Evolutionary conservation across 202 grass and related monocot genomes (phyloP), one percentile per base, ranked within the genome.

Genomic region (Dendrocalamus latiflorus): DNA sequence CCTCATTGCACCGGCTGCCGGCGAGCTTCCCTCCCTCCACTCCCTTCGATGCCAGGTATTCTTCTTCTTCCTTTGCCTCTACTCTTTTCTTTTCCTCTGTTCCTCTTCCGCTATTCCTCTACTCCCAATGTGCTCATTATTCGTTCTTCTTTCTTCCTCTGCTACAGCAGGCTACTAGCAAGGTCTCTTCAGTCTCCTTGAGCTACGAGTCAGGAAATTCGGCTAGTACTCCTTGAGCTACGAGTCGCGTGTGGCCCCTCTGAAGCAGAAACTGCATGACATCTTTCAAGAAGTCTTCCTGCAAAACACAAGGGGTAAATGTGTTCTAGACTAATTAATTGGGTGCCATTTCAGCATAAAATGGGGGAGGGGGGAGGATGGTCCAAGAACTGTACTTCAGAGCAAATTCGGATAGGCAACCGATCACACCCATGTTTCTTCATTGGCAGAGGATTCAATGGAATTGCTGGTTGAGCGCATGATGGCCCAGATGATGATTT

Each of bases 131-230:
- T n/a, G n/a, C n/a, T n/a, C n/a, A n/a, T n/a, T n/a, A n/a, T n/a
- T n/a, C n/a, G n/a, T n/a, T n/a, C n/a, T n/a, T n/a, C n/a, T n/a
- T n/a, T n/a, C n/a, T n/a, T n/a, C n/a, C n/a, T n/a, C n/a, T n/a
- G n/a, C n/a, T n/a, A n/a, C n/a, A n/a, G n/a, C n/a, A n/a, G n/a
- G n/a, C n/a, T n/a, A n/a, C n/a, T n/a, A n/a, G n/a, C n/a, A n/a
- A n/a, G n/a, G n/a, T n/a, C n/a, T n/a, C n/a, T n/a, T n/a, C n/a
- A n/a, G n/a, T n/a, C n/a, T n/a, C n/a, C n/a, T n/a, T n/a, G n/a
- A n/a, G n/a, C n/a, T n/a, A n/a, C n/a, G n/a, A n/a, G n/a, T n/a
- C 92, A 41, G 89, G 92, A 70, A 94, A 94, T 78, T 92, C 87
- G 20, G 89, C 78, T 13, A 90, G 36, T 76, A 87, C 92, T 67